Evolutionary conservation across 352 stramenopile species (phyloP).

Genomic region (Nothophytophthora sp.): DNA sequence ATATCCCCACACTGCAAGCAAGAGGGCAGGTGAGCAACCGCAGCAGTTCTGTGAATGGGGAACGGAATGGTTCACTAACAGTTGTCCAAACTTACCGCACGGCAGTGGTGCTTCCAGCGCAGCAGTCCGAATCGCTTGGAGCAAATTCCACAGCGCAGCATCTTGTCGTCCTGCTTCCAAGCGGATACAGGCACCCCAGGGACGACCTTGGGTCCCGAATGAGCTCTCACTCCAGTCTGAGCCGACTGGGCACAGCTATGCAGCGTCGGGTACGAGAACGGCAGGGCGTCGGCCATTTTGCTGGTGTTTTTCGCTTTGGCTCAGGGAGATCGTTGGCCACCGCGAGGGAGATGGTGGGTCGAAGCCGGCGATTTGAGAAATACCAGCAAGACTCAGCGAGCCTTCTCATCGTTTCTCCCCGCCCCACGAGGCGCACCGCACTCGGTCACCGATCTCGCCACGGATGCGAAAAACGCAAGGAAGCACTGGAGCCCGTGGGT

Average conservation of each 20-base stretch:
- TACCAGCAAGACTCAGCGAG: background rate
- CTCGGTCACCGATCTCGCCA: too few relatives aligned
- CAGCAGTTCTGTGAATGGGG: background rate
- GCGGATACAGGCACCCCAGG: constrained; percentile 44
- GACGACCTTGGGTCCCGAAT: constrained; percentile 38
- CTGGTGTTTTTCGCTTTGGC: constrained; percentile 2
- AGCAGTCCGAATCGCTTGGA: constrained; percentile 68
- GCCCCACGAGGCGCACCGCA: too few relatives aligned
- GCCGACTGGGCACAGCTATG: constrained; percentile 29
- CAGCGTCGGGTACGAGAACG: constrained; percentile 49
- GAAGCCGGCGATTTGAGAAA: constrained; percentile 19
- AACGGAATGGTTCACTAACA: background rate
- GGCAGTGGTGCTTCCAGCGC: constrained; percentile 68
- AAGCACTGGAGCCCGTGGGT: too few relatives aligned
- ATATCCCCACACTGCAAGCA: constrained; percentile 64
- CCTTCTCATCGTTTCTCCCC: constrained; percentile 4
- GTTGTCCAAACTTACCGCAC: constrained; percentile 42
- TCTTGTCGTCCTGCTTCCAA: constrained; percentile 57
- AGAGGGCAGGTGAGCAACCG: constrained; percentile 17
- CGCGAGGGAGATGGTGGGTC: constrained; percentile 1
- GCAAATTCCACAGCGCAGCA: constrained; percentile 57
- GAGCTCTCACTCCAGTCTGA: too few relatives aligned
- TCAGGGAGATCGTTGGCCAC: too few relatives aligned
- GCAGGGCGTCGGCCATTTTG: constrained; percentile 42
- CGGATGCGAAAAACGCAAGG: too few relatives aligned